Percentiles rank a stretch among this genome's conserved stretches.
These are phyloP conservation scores for Drechslerella coelobrocha DNA, from an alignment of 2,329 filamentous ascomycete genomes.

Conservation along the genomic window DNA sequence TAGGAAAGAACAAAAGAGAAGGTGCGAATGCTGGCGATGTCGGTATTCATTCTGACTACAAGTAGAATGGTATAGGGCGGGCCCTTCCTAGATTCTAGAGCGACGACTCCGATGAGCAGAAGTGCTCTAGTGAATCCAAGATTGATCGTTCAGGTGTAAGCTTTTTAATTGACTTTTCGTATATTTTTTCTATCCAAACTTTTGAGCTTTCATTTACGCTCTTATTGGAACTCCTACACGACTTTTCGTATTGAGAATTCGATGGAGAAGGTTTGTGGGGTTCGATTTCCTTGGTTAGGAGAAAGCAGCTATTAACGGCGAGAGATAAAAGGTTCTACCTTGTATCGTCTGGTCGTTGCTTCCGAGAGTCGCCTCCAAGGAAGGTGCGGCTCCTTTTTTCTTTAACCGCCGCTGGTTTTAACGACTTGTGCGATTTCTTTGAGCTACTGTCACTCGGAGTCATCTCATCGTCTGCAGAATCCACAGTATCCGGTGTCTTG, in stretches of 20 bases:
- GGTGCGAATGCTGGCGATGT: not conserved
- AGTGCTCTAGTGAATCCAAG: conserved; percentile 11
- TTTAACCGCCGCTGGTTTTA: conserved; percentile 26
- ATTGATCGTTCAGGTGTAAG: conserved; percentile 6
- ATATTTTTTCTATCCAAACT: conserved; percentile 39
- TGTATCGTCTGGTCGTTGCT: conserved; percentile 35
- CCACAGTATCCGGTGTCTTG: conserved; percentile 44
- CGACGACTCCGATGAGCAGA: conserved; percentile 3
- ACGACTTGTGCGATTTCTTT: conserved; percentile 28
- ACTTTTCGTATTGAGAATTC: conserved; percentile 13
- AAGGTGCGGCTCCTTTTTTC: conserved; percentile 47
- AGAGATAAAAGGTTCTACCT: conserved; percentile 31
- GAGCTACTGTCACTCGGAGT: conserved; percentile 33
- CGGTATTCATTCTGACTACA: not conserved
- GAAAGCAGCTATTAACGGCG: conserved; percentile 3
- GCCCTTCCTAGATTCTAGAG: conserved; percentile 20
- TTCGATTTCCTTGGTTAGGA: not conserved
- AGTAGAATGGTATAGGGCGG: conserved; percentile 33
- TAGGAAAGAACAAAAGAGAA: conserved; percentile 1
- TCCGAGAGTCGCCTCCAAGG: conserved; percentile 35
- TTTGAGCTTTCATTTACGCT: conserved; percentile 18
- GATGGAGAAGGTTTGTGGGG: not conserved
- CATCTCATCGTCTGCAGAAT: conserved; percentile 43
- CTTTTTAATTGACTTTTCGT: conserved; percentile 22
- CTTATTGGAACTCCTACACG: conserved; percentile 5